These are phyloP conservation scores for Boletellus emodensis DNA, from an alignment of 768 basidiomycete species.

Conservation along the genomic window DNA sequence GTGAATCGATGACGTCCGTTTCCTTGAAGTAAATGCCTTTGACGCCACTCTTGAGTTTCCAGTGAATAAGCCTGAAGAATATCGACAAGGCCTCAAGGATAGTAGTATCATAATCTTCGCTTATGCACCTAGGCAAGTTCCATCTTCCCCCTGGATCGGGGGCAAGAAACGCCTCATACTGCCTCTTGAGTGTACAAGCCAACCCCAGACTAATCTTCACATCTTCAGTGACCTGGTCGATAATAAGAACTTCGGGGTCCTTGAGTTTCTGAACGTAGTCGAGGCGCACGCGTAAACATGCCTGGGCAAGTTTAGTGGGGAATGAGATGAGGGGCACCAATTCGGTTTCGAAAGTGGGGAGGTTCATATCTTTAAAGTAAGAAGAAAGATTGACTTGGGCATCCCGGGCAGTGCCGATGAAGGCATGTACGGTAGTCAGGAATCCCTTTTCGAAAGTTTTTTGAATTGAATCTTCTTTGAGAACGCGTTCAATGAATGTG, in stretches of 20 bases:
- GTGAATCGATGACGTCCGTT: constrained; percentile 94
- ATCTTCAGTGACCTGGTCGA: constrained; percentile 93
- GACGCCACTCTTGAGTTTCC: constrained; percentile 90
- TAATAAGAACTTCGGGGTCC: constrained; percentile 84
- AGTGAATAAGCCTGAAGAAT: constrained; percentile 92
- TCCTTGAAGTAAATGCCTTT: constrained; percentile 96
- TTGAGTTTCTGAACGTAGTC: constrained; percentile 85
- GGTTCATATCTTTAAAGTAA: constrained; percentile 80
- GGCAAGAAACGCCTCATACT: constrained; percentile 87
- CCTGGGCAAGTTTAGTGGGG: constrained; percentile 91
- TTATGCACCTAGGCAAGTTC: constrained; percentile 85
- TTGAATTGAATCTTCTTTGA: constrained; percentile 96
- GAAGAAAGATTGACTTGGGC: constrained; percentile 78
- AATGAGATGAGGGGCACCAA: constrained; percentile 93
- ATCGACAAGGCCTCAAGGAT: constrained; percentile 82
- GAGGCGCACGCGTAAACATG: constrained; percentile 82
- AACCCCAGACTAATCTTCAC: constrained; percentile 86
- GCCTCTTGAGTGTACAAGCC: constrained; percentile 91
- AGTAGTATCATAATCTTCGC: constrained; percentile 84
- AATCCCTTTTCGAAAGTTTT: constrained; percentile 90
- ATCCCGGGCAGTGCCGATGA: constrained; percentile 81
- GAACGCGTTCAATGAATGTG: constrained; percentile 88
- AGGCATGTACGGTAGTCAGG: constrained; percentile 79
- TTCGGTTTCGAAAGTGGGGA: constrained; percentile 87
- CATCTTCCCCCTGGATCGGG: constrained; percentile 86